Evolutionary conservation across 352 stramenopile species (phyloP).

Genomic region (Peronospora belbahrii): DNA sequence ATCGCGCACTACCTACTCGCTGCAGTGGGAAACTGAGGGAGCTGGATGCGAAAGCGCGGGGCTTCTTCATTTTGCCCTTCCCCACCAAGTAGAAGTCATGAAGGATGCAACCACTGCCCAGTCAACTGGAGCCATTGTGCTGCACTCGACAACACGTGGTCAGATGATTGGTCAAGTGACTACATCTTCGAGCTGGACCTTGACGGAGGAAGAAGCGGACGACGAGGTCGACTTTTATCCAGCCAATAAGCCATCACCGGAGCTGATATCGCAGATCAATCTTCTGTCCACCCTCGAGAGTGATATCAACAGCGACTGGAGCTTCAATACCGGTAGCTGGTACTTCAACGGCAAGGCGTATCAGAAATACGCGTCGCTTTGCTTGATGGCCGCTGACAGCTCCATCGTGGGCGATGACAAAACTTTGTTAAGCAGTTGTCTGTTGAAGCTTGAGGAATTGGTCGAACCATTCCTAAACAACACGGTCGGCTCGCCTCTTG

Average conservation of each 20-base stretch:
- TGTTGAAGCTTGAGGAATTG: slow-evolving; percentile 49
- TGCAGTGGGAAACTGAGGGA: slow-evolving; percentile 59
- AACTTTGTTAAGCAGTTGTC: slow-evolving; percentile 38
- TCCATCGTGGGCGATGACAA: slow-evolving; percentile 44
- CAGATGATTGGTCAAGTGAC: slow-evolving; percentile 46
- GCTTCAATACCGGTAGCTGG: slow-evolving; percentile 41
- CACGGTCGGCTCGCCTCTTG: slow-evolving; percentile 41
- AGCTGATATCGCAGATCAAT: slow-evolving; percentile 32
- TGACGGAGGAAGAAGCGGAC: slow-evolving; percentile 45
- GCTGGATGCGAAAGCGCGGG: slow-evolving; percentile 35
- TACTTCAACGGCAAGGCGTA: slow-evolving; percentile 75
- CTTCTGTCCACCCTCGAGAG: slow-evolving; percentile 32
- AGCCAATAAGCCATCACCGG: slow-evolving; percentile 27
- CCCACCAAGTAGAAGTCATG: slow-evolving; percentile 54
- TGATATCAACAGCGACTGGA: slow-evolving; percentile 57
- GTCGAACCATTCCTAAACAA: slow-evolving; percentile 62
- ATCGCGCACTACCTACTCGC: slow-evolving; percentile 51
- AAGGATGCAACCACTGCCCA: slow-evolving; percentile 11
- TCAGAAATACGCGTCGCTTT: slow-evolving; percentile 78
- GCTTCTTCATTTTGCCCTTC: slow-evolving; percentile 63
- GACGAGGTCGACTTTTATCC: slow-evolving; percentile 58
- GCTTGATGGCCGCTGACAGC: slow-evolving; percentile 53
- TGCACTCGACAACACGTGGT: slow-evolving; percentile 53
- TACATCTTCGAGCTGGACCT: slow-evolving; percentile 34
- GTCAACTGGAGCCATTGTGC: slow-evolving; percentile 24